Evolutionary conservation across 2,329 filamentous ascomycete genomes (phyloP).

Genomic region (Cordyceps fumosorosea): DNA sequence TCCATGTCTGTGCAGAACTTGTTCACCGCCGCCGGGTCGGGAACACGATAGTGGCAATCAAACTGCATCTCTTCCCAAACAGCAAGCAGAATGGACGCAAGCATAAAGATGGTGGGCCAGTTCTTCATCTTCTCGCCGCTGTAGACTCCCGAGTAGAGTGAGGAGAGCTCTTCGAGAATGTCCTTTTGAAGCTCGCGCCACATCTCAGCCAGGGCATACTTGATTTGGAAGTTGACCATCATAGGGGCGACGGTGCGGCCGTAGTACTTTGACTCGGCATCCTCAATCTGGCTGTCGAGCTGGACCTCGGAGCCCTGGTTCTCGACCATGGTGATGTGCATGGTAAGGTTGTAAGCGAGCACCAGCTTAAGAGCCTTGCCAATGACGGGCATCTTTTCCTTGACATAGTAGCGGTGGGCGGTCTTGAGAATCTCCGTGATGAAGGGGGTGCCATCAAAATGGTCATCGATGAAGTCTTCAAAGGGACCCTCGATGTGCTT

Average conservation of each 20-base stretch:
- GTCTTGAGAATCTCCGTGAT: constrained; percentile 95
- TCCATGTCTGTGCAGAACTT: constrained; percentile 99
- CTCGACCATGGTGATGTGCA: constrained; percentile 92
- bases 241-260: constrained; percentile 90
- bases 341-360: constrained; percentile 89
- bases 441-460: constrained; percentile 93
- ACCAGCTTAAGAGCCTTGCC: constrained; percentile 94
- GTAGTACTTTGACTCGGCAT: constrained; percentile 77
- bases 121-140: constrained; percentile 96
- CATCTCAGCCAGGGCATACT: constrained; percentile 94
- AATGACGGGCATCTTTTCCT: constrained; percentile 81
- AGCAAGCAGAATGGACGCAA: constrained; percentile 83
- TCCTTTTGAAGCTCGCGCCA: constrained; percentile 97
- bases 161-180: constrained; percentile 86
- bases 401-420: constrained; percentile 84
- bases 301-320: constrained; percentile 74
- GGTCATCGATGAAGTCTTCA: constrained; percentile 89
- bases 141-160: constrained; percentile 95
- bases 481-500: constrained; percentile 90
- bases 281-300: constrained; percentile 76
- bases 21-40: constrained; percentile 74
- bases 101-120: constrained; percentile 98
- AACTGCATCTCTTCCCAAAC: constrained; percentile 99
- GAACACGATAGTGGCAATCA: constrained; percentile 91
- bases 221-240: constrained; percentile 99